Evolutionary conservation across 2,329 filamentous ascomycete genomes (phyloP).

Genomic region (Parascedosporium putredinis): DNA sequence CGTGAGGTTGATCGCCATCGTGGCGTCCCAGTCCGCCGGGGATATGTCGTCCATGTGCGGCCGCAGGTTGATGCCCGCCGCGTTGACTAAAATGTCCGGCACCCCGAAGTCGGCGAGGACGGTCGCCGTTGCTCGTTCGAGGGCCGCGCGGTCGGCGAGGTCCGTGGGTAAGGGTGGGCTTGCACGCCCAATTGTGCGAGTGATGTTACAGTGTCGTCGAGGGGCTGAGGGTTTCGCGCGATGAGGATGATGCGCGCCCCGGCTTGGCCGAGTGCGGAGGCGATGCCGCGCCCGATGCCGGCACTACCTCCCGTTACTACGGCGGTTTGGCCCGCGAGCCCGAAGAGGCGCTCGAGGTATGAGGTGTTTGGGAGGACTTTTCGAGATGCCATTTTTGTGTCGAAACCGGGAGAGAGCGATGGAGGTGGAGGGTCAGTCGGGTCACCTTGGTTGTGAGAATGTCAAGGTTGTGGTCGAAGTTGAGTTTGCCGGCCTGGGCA

Average conservation of each 20-base stretch:
- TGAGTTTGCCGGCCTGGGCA: too few relatives aligned
- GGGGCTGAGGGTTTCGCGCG: slow-evolving; percentile 17
- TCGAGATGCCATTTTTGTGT: slow-evolving; percentile 2
- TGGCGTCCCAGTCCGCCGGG: slow-evolving; percentile 19
- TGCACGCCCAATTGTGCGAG: slow-evolving; percentile 17
- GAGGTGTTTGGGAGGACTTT: not conserved
- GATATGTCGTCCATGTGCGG: slow-evolving; percentile 20
- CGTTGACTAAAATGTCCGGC: slow-evolving; percentile 23
- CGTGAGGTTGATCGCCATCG: slow-evolving; percentile 22
- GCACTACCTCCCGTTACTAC: slow-evolving; percentile 24
- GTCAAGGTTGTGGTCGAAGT: too few relatives aligned
- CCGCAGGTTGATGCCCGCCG: slow-evolving; percentile 20
- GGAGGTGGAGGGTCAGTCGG: too few relatives aligned
- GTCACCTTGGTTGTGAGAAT: too few relatives aligned
- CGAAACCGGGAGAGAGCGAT: too few relatives aligned
- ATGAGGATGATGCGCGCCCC: slow-evolving; percentile 21
- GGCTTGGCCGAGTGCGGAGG: slow-evolving; percentile 18
- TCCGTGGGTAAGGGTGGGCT: slow-evolving; percentile 15
- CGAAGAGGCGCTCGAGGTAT: slow-evolving; percentile 20
- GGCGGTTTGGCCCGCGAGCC: slow-evolving; percentile 19
- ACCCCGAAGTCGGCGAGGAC: slow-evolving; percentile 13
- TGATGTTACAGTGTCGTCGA: slow-evolving; percentile 15
- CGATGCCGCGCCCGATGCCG: slow-evolving; percentile 23
- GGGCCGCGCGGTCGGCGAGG: slow-evolving; percentile 13
- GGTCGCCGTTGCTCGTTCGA: slow-evolving; percentile 13